Percentiles rank a stretch among this genome's conserved stretches.
These are phyloP conservation scores for Discostella stelligera DNA, from an alignment of 352 stramenopile species.

Conservation along the genomic window DNA sequence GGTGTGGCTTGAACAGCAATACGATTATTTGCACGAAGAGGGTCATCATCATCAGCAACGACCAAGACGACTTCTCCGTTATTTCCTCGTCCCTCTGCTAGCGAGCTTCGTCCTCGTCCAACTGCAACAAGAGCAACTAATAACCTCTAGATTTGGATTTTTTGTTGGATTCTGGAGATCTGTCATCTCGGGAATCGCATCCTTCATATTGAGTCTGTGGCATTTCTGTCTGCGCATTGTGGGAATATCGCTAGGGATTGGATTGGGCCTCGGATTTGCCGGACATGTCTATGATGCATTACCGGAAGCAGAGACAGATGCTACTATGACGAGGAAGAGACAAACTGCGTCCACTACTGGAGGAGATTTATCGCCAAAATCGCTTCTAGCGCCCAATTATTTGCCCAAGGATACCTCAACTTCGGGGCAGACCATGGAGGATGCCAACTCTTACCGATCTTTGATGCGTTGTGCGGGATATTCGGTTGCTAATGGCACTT, in stretches of 20 bases:
- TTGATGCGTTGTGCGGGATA: constrained; percentile 78
- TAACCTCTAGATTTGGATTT: constrained; percentile 1
- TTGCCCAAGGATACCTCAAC: constrained; percentile 6
- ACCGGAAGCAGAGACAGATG: constrained; percentile 25
- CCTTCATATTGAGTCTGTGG: constrained; percentile 34
- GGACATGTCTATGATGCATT: constrained; percentile 74
- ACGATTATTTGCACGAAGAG: background rate
- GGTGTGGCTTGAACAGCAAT: background rate
- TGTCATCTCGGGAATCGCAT: constrained; percentile 9
- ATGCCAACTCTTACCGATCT: constrained; percentile 53
- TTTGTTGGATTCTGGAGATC: constrained; percentile 22
- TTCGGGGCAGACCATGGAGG: constrained; percentile 24
- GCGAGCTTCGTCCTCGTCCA: constrained; percentile 20
- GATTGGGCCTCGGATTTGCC: constrained; percentile 71
- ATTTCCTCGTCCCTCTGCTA: constrained; percentile 14
- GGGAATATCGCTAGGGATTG: constrained; percentile 60
- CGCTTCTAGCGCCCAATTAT: background rate
- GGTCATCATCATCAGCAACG: too few relatives aligned
- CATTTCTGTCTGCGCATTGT: constrained; percentile 44
- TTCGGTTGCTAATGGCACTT: constrained; percentile 40
- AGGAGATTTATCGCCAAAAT: background rate
- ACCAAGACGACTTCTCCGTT: background rate
- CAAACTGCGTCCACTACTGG: background rate
- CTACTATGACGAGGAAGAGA: constrained; percentile 1
- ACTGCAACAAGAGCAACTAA: constrained; percentile 21